phyloP scores from a whole-genome alignment of 495 filamentous ascomycete species.

The Penicillium riverlandense region DNA sequence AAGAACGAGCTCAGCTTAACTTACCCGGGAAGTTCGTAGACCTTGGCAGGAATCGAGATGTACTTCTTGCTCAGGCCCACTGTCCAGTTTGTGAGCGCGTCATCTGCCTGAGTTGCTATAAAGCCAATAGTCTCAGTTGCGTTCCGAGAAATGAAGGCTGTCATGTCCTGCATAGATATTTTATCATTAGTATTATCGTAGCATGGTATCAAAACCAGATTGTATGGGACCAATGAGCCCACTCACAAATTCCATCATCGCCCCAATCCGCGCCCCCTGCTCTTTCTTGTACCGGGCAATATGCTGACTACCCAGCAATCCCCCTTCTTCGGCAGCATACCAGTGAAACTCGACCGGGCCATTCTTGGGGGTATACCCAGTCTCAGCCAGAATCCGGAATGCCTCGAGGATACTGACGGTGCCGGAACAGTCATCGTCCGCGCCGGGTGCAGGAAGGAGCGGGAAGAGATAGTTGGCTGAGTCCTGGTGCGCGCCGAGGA shows the following conservation, averaged over 20 bases:
- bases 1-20: background rate
- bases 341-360: slow-evolving; percentile 11
- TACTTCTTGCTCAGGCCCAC: slow-evolving; percentile 4
- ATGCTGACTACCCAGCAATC: slow-evolving; percentile 6
- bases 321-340: slow-evolving; percentile 10
- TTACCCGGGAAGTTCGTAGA: slow-evolving; percentile 6
- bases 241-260: slow-evolving; percentile 11
- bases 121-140: slow-evolving; percentile 9
- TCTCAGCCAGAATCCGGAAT: slow-evolving; percentile 7
- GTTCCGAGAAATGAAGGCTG: slow-evolving; percentile 3
- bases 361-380: slow-evolving; percentile 2
- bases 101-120: slow-evolving; percentile 5
- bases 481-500: slow-evolving; percentile 7
- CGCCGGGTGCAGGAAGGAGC: slow-evolving; percentile 6
- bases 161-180: slow-evolving; percentile 5
- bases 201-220: no score
- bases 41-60: slow-evolving; percentile 5
- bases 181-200: background rate
- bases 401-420: slow-evolving; percentile 9
- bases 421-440: slow-evolving; percentile 9
- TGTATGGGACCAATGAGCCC: background rate
- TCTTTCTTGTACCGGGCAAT: slow-evolving; percentile 8
- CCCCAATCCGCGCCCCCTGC: slow-evolving; percentile 3
- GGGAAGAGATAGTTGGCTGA: slow-evolving; percentile 11
- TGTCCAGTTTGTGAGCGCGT: slow-evolving; percentile 5